phyloP scores from a whole-genome alignment of 2,329 filamentous ascomycete species.

The Botrytis porri region DNA sequence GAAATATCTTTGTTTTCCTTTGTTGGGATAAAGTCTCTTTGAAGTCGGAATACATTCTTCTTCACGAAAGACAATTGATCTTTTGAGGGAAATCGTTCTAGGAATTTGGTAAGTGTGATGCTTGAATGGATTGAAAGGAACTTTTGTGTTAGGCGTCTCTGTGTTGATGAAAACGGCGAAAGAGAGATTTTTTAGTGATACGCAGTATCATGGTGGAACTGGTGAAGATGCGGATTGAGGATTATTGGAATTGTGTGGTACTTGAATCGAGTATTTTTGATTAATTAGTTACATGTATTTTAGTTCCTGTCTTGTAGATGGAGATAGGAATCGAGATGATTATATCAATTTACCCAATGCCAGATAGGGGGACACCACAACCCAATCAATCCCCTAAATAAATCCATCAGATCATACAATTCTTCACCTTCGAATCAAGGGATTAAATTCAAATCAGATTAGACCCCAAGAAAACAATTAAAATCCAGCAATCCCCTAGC shows the following conservation, averaged over 20 bases:
- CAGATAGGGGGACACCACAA: not conserved
- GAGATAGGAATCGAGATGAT: not conserved
- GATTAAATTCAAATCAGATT: too few relatives aligned
- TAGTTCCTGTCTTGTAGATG: accelerated
- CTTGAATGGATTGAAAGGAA: not conserved
- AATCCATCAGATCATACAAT: too few relatives aligned
- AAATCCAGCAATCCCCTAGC: too few relatives aligned
- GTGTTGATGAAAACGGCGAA: constrained; percentile 13
- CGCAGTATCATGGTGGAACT: too few relatives aligned
- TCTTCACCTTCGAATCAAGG: too few relatives aligned
- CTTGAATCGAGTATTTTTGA: not conserved
- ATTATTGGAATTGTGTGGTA: not conserved
- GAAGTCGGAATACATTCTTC: not conserved
- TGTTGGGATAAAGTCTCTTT: not conserved
- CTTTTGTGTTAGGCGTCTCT: not conserved
- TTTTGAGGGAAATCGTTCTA: not conserved
- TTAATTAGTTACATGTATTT: not conserved
- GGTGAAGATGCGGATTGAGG: not conserved
- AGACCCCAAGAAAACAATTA: too few relatives aligned
- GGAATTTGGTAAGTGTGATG: not conserved
- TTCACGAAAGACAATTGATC: constrained; percentile 2
- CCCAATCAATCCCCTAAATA: not conserved
- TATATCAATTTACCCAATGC: not conserved
- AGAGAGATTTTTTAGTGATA: not conserved
- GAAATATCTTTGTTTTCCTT: constrained; percentile 10